Conservation (phyloP, 2,329 filamentous ascomycete genomes). For the Dendrostoma leiphaemia region DNA sequence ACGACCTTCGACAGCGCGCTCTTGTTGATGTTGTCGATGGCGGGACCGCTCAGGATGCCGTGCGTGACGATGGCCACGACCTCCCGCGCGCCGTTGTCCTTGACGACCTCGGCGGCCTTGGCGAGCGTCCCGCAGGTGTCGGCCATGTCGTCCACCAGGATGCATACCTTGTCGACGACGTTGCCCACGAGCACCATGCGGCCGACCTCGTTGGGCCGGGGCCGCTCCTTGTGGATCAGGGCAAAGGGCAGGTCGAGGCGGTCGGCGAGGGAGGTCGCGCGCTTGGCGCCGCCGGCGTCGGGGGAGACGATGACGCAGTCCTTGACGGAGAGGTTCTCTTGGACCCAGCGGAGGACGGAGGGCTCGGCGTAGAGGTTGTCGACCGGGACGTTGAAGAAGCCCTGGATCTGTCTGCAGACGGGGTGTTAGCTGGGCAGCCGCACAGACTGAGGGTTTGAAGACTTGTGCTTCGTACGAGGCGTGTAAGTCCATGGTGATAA, state of each 20-base stretch:
- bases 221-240: constrained; percentile 79
- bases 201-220: constrained; percentile 61
- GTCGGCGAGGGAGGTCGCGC: constrained; percentile 93
- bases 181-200: constrained; percentile 84
- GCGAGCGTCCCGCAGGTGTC: constrained; percentile 71
- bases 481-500: constrained; percentile 96
- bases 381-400: constrained; percentile 97
- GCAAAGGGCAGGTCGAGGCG: constrained; percentile 92
- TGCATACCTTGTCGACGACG: constrained; percentile 83
- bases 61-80: constrained; percentile 96
- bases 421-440: constrained; percentile 41
- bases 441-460: too few species aligned
- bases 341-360: constrained; percentile 67
- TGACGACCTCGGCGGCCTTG: constrained; percentile 88
- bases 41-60: constrained; percentile 84
- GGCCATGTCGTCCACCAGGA: constrained; percentile 97
- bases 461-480: constrained; percentile 64
- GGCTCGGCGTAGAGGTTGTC: constrained; percentile 93
- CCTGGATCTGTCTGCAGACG: constrained; percentile 72
- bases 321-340: constrained; percentile 79
- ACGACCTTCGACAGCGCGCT: constrained; percentile 76
- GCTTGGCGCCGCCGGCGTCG: constrained; percentile 93
- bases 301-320: constrained; percentile 92
- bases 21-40: constrained; percentile 80
- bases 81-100: constrained; percentile 80